Conservation (phyloP, 768 basidiomycete genomes). For the Dendrothele bispora region DNA sequence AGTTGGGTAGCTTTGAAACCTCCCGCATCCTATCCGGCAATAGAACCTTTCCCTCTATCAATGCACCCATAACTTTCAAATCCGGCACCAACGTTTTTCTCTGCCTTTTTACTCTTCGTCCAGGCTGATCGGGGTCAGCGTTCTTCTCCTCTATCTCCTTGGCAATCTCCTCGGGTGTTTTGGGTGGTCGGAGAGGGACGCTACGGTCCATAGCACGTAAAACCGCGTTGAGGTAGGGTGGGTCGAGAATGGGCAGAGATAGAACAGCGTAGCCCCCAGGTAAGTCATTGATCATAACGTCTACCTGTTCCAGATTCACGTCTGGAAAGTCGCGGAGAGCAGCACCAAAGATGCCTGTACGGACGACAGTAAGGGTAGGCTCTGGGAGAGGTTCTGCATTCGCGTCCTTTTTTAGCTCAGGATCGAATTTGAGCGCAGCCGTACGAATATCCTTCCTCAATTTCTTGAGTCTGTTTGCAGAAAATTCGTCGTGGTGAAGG, state of each 20-base stretch:
- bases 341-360: slow-evolving; percentile 79
- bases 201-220: slow-evolving; percentile 66
- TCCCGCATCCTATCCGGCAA: slow-evolving; percentile 55
- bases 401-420: slow-evolving; percentile 29
- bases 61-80: slow-evolving; percentile 71
- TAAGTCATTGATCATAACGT: slow-evolving; percentile 54
- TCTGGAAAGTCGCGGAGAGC: slow-evolving; percentile 62
- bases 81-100: slow-evolving; percentile 60
- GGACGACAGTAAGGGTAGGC: slow-evolving; percentile 68
- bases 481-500: slow-evolving; percentile 77
- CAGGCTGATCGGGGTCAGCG: slow-evolving; percentile 68
- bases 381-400: slow-evolving; percentile 25
- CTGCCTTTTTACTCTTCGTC: slow-evolving; percentile 62
- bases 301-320: slow-evolving; percentile 46
- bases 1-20: slow-evolving; percentile 72
- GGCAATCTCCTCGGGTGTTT: slow-evolving; percentile 51
- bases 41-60: slow-evolving; percentile 77
- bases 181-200: slow-evolving; percentile 58
- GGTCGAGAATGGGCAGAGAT: slow-evolving; percentile 64
- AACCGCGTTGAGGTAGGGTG: slow-evolving; percentile 68
- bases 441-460: slow-evolving; percentile 67
- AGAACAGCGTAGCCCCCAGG: slow-evolving; percentile 67
- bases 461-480: slow-evolving; percentile 61
- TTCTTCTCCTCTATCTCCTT: slow-evolving; percentile 52
- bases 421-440: slow-evolving; percentile 46